A percentile compares a stretch with the other conserved stretches of the same genome.
Evolutionary conservation across 164 flowering plant genomes (phyloP).

Genomic region (Vitis amurensis): DNA sequence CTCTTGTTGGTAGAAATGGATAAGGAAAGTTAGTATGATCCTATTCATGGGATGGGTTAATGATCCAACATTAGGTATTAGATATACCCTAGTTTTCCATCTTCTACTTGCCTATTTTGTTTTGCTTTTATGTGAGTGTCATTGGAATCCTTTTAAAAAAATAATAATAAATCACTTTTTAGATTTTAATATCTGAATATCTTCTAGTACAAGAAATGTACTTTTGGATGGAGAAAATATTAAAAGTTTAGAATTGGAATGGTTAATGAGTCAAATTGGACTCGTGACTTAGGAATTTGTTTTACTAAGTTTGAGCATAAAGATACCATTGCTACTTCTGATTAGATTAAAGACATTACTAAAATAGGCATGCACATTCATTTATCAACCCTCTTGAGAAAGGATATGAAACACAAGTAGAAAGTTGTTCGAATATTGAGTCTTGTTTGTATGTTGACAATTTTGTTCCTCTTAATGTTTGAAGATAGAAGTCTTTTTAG

Average conservation of each 20-base stretch:
- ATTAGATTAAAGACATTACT: conserved; percentile 96
- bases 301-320: conserved; percentile 84
- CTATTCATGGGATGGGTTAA: conserved; percentile 98
- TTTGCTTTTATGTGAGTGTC: not conserved
- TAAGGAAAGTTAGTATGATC: conserved; percentile 98
- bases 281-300: conserved; percentile 97
- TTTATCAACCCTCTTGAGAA: conserved; percentile 88
- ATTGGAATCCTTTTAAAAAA: not conserved
- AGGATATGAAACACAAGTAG: conserved; percentile 92
- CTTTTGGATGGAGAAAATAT: conserved; percentile 96
- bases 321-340: conserved; percentile 69
- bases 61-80: conserved; percentile 93
- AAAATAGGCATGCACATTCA: conserved; percentile 94
- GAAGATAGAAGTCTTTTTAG: too few species aligned
- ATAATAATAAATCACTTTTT: not conserved
- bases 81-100: too few species aligned
- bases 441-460: too few species aligned
- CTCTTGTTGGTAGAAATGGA: conserved; percentile 97
- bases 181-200: conserved; percentile 6
- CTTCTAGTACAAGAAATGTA: conserved; percentile 78
- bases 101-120: not conserved
- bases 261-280: conserved; percentile 94
- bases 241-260: conserved; percentile 79
- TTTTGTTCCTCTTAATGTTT: too few species aligned
- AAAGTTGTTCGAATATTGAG: not conserved